Evolutionary conservation across 164 flowering plant species (phyloP).

Genomic region (Macadamia integrifolia): DNA sequence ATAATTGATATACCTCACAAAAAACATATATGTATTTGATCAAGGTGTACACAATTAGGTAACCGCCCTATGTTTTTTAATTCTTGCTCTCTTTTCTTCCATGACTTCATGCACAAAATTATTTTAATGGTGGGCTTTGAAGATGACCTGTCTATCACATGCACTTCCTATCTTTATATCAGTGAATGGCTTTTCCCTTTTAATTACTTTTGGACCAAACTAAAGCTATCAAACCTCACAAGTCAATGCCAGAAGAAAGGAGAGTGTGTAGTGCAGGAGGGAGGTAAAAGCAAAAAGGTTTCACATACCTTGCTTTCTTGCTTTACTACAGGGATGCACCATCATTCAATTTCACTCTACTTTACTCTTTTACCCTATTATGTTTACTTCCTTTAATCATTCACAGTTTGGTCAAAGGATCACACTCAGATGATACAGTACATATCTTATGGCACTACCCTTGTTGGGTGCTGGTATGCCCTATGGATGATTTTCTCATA

Average conservation of each 20-base stretch:
- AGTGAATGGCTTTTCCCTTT: conserved; percentile 2
- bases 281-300: not conserved
- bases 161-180: conserved; percentile 9
- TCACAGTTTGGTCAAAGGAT: conserved; percentile 1
- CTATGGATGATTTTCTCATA: not conserved
- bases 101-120: no score
- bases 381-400: not conserved
- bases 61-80: not conserved
- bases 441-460: no score
- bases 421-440: not conserved
- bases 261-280: conserved; percentile 2
- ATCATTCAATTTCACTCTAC: conserved; percentile 2
- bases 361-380: not conserved
- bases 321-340: conserved; percentile 1
- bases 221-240: not conserved
- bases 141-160: conserved; percentile 18
- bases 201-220: conserved; percentile 5
- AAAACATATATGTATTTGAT: no score
- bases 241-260: not conserved
- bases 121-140: not conserved
- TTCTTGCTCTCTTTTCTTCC: not conserved
- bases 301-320: conserved; percentile 7
- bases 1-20: no score
- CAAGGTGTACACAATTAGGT: not conserved
- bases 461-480: not conserved